Evolutionary conservation across 2,329 filamentous ascomycete genomes (phyloP).

Genomic region (Botrytis pseudocinerea): DNA sequence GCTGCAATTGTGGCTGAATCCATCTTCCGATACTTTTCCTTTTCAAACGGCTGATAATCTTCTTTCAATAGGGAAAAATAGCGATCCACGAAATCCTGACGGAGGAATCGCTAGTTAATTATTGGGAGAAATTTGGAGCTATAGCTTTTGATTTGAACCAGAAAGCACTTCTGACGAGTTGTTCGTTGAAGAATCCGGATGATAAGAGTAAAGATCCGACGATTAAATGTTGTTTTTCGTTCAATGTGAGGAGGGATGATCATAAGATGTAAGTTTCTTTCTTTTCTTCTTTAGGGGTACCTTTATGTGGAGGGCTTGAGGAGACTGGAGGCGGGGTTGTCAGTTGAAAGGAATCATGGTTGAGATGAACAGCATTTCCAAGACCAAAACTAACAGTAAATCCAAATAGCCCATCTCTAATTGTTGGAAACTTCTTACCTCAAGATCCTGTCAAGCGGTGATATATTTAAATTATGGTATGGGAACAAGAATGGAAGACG

Average conservation of each 20-base stretch:
- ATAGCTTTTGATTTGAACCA: conserved; percentile 94
- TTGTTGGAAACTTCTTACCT: conserved; percentile 94
- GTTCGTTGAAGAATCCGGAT: conserved; percentile 81
- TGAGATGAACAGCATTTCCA: neutral
- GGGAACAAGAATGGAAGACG: conserved; percentile 24
- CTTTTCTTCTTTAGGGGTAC: neutral
- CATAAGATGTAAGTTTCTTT: conserved; percentile 82
- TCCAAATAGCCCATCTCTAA: conserved; percentile 74
- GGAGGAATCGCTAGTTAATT: conserved; percentile 91
- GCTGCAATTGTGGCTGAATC: conserved; percentile 14
- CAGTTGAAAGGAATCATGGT: neutral
- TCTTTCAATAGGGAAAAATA: conserved; percentile 71
- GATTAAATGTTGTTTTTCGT: conserved; percentile 94
- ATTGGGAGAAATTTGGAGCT: conserved; percentile 98
- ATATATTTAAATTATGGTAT: conserved; percentile 36
- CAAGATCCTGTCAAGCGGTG: conserved; percentile 62
- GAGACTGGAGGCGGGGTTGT: neutral
- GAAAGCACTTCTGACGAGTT: conserved; percentile 93
- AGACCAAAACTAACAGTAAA: neutral
- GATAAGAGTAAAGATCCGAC: conserved; percentile 67
- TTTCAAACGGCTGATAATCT: conserved; percentile 7
- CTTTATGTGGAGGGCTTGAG: neutral
- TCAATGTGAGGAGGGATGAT: conserved; percentile 90
- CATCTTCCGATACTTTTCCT: neutral
- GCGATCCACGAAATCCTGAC: conserved; percentile 94